Conservation (phyloP, 768 basidiomycete genomes). For the Mycena vitilis region DNA sequence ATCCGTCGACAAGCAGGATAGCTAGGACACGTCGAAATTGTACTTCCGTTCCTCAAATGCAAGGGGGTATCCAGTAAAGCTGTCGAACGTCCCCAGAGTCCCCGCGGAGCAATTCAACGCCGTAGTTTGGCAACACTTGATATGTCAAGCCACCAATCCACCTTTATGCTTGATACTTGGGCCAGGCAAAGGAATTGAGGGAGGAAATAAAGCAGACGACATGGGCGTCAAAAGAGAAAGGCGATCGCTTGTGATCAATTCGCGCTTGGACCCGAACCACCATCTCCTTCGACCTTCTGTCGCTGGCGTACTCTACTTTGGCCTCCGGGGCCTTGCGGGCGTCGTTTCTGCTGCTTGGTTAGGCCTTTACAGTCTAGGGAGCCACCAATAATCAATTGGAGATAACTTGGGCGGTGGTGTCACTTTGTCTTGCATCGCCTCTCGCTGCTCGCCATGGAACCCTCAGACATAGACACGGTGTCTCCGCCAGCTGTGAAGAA, state of each 20-base stretch:
- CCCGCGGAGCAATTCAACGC: background rate
- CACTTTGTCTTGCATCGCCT: constrained; percentile 25
- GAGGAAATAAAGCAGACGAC: background rate
- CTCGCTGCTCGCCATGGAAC: constrained; percentile 27
- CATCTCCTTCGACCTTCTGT: background rate
- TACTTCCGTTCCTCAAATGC: background rate
- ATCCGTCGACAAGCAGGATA: no score
- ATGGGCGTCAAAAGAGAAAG: background rate
- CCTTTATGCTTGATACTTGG: background rate
- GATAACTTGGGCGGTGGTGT: constrained; percentile 9
- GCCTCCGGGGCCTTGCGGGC: background rate
- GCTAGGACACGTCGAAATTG: background rate
- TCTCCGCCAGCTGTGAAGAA: constrained; percentile 75
- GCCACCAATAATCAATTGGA: constrained; percentile 25
- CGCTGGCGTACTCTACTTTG: background rate
- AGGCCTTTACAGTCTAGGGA: background rate
- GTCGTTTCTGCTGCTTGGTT: background rate
- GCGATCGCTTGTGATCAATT: constrained; percentile 2
- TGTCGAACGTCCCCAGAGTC: background rate
- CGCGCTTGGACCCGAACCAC: constrained; percentile 14
- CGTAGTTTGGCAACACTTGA: background rate
- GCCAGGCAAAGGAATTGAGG: background rate
- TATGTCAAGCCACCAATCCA: background rate
- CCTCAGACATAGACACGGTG: constrained; percentile 59
- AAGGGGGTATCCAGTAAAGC: background rate